Evolutionary conservation across 257 asterid species (phyloP), one percentile per base, ranked within the genome.

Genomic region (Voacanga thouarsii): DNA sequence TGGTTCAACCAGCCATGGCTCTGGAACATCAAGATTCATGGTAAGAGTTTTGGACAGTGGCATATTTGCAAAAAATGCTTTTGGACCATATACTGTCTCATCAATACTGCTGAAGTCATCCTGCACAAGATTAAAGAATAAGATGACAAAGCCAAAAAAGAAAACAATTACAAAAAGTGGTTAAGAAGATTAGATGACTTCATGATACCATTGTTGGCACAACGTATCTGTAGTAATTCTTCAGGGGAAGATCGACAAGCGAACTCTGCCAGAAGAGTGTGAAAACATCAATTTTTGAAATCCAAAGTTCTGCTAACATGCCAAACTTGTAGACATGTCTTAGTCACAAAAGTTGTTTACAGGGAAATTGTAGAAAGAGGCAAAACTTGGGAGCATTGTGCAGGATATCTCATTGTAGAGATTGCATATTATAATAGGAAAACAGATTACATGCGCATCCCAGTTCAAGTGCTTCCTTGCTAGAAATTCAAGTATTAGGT

Each of bases 21-120:
- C 99, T 33, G 99, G 99, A 84, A 96, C 99, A 84, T 96, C 97
- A 74, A 96, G 97, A 88, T 96, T 96, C 99, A 96, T 93, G 44
- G 99, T 96, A 78, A 96, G 97, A 24, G 98, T 96, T 86, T 96
- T 96, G 9, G 98, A 93, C 18, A 88, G 92, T 30, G 97, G 99
- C 98, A 96, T 96, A 83, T 93, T 96, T 4, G 98, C 96, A 23
- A 93, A 96, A 87, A 93, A 93, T 66, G 99, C 97, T 87, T 85
- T 88, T 60, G 99, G 99, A 66, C 99, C 99, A 82, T 85, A 83
- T 16, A 96, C 88, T 33, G 89, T 84, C 66, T 82, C 84, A 86
- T 96, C 98, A 73, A 85, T 83, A 76, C 89, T 77, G 81, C 98
- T 92, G 84, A 96, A 96, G 84, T 96, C 99, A 78, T 96, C 99